Evolutionary conservation across 2,329 filamentous ascomycete species (phyloP), one percentile per base, ranked within the genome.

Genomic region (Curvularia lunata): DNA sequence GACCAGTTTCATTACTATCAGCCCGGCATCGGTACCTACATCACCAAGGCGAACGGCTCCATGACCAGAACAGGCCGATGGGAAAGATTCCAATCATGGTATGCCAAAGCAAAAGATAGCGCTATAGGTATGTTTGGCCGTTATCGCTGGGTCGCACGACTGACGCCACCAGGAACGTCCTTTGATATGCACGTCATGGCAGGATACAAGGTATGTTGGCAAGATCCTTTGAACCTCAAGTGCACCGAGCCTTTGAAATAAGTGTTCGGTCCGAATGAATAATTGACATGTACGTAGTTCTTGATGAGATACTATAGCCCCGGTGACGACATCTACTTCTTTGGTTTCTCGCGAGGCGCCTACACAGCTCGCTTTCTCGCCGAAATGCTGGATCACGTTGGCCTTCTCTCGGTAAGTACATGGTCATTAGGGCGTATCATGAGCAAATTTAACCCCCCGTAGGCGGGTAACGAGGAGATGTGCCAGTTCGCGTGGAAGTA

Each of bases 171-270:
- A 59, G 91, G 91, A 1, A 89, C 89, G 0, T 91, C 88, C 0
- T 94, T 96, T 63, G 90, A 90, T 64, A 84, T 91, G 55, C 91
- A 95, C 77, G 91, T 95, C 10, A 90, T 95, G 66, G 91, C 88
- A 7, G 91, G 90, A 1, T 95, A 95, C 76, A 87, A 88, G 53
- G 91, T 93, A 73, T 80, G 92, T 45, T 30, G n/a, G 45, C 16
- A 13, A 13, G 42, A n/a, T 34, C 18, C 25, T 48, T 34, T 25
- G 3, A 34, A 41, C 19, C 47, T 19, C 9, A 3, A 27, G 13
- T n/a, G 5, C 6, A 25, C 27, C 5, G 9, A 13, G 4, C 27
- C 5, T 37, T 8, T 30, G n/a, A 21, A 19, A 25, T 21, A 12
- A 32, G 23, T 21, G 23, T 23, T 16, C 18, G 27, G 18, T 21